These are phyloP conservation scores for Epichloe coenophiala DNA, from an alignment of 2,329 filamentous ascomycete genomes.

Conservation along the genomic window DNA sequence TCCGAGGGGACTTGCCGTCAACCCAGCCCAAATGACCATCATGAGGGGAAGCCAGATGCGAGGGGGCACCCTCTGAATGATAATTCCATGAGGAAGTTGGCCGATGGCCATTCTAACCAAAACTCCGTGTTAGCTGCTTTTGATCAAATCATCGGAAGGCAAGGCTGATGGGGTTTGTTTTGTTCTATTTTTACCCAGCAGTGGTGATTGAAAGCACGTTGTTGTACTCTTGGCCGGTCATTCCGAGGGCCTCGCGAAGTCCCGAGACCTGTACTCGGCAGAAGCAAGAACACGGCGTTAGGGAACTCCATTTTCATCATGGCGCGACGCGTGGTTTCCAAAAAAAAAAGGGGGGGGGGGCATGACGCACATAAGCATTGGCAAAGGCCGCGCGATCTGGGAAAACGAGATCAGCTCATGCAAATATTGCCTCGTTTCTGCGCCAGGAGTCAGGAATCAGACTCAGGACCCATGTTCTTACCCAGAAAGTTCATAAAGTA, in stretches of 20 bases:
- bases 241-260: not conserved
- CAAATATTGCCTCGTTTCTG: conserved; percentile 19
- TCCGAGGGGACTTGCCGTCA: conserved; percentile 28
- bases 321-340: not conserved
- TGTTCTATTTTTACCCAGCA: not conserved
- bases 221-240: not conserved
- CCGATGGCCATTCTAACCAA: conserved; percentile 26
- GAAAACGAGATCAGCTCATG: conserved; percentile 28
- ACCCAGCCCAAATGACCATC: conserved; percentile 48
- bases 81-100: conserved; percentile 47
- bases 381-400: not conserved
- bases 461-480: conserved; percentile 11
- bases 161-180: too few species aligned
- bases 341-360: too few species aligned
- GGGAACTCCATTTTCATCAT: conserved; percentile 27
- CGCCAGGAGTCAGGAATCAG: too few species aligned
- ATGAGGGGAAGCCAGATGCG: conserved; percentile 50
- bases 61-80: conserved; percentile 48
- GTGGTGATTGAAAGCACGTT: not conserved
- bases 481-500: conserved; percentile 41
- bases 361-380: not conserved
- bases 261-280: not conserved
- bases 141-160: too few species aligned
- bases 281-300: conserved; percentile 10
- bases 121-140: not conserved